Base-by-base conservation (phyloP, 768 basidiomycete species). In the Serpula lacrymans region DNA sequence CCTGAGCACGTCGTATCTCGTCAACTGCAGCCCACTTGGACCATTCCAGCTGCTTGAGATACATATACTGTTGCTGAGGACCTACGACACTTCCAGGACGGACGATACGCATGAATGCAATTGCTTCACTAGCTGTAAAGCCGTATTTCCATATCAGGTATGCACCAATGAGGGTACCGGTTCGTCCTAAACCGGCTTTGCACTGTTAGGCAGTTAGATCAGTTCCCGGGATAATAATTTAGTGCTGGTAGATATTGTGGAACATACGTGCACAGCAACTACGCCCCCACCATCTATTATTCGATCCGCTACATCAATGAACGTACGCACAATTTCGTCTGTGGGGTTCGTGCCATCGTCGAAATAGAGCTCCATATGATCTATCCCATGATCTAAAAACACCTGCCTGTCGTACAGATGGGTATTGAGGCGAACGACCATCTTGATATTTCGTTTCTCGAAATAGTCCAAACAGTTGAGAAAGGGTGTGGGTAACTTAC, bases 81-180 rank as follows among this genome's bases (percentile, higher is more conserved):
- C 90, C 90, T 37, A 94, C 91, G 31, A 93, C 90, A 42, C 84
- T 86, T 5, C 93, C 95, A 2, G 96, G 96, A 32, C 96, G 82
- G 41, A 96, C 83, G 51, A 99, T 90, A 14, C 96, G 85, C 96
- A 98, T 98, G 64, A 94, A 97, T 0, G 87, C 96, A 42, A 98
- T 98, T 5, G 87, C 96, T 65, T 98, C 91, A 37, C 83, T 78
- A 1, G 95, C 95, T 13, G 93, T 91, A 60, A 99, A 99, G 16
- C 89, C 90, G 54, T 97, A 95, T 64, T 97, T 97, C 88, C 96
- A 99, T 46, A 96, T 89, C 41, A 99, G 76, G 71, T 97, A 98
- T 7, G 95, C 96, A 25, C 96, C 96, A 46, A 99, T 95, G 44
- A 99, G 72, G 4, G 93, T 95, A 3, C 96, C 96, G 5, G 96